Evolutionary conservation across 352 stramenopile species (phyloP).

Genomic region (Globisporangium paddicum): DNA sequence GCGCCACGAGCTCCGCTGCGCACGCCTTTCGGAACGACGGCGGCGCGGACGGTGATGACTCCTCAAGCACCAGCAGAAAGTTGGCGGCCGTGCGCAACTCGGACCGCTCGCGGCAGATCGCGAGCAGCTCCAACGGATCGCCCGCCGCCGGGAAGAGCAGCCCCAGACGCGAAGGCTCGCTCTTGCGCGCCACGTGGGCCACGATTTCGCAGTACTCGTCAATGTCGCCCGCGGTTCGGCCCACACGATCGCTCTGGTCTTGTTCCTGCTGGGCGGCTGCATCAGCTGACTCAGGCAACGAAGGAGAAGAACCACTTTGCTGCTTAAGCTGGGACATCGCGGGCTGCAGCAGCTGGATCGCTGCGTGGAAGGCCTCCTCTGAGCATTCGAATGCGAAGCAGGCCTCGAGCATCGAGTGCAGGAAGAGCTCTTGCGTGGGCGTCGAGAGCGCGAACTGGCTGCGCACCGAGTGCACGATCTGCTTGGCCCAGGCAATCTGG

Average conservation of each 20-base stretch:
- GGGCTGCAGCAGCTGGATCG: conserved; percentile 51
- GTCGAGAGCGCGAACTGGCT: conserved; percentile 58
- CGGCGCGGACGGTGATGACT: conserved; percentile 36
- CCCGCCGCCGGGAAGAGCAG: conserved; percentile 64
- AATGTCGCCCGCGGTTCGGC: conserved; percentile 28
- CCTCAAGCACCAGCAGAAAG: conserved; percentile 76
- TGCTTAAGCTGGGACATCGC: background rate
- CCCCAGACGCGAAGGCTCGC: conserved; percentile 68
- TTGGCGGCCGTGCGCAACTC: conserved; percentile 80
- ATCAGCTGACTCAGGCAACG: background rate
- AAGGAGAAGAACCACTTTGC: background rate
- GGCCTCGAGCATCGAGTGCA: conserved; percentile 75
- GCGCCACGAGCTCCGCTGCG: conserved; percentile 52
- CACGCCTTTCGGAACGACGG: conserved; percentile 40
- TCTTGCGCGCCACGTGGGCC: conserved; percentile 78
- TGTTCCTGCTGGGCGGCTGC: background rate
- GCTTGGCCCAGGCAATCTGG: conserved; percentile 50
- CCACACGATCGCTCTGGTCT: background rate
- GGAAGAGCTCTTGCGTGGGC: conserved; percentile 71
- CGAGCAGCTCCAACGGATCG: conserved; percentile 62
- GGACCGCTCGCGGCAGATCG: conserved; percentile 50
- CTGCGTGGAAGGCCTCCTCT: conserved; percentile 31
- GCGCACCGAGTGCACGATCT: conserved; percentile 41
- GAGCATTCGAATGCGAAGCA: conserved; percentile 47
- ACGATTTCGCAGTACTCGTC: conserved; percentile 85